Evolutionary conservation across 1,284 basidiomycete species (phyloP), one percentile per base, ranked within the genome.

Genomic region (Tilletia caries): DNA sequence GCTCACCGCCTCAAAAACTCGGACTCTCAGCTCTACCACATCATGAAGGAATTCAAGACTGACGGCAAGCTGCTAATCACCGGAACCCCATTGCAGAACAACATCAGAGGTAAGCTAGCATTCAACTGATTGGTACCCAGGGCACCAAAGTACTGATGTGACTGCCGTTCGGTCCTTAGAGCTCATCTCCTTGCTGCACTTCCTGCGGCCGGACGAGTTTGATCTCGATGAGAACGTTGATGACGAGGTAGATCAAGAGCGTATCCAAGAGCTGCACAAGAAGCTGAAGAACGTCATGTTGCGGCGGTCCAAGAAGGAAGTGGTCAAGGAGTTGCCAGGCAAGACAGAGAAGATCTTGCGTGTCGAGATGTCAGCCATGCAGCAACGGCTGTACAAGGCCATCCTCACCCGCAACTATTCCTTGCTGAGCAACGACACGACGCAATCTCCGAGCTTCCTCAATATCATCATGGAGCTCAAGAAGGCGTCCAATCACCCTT

Each of bases 361-460:
- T 23, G 95, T 98, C 46, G 96, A 98, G 86, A 96, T 98, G 95
- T 92, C 91, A 78, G 89, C 92, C 67, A 88, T 98, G 83, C 96
- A 98, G 85, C 97, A 94, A 25, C 92, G 95, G 83, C 97, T 95
- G 84, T 99, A 99, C 87, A 98, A 98, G 87, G 98, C 98, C 83
- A 98, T 98, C 79, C 86, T 98, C 76, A 96, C 95, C 54, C 80
- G 94, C 90, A 98, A 98, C 84, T 98, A 95, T 84, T 88, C 91
- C 80, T 93, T 91, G 20, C 86, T 98, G 68, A 89, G 93, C 78
- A 95, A 85, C 89, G 88, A 76, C 91, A 92, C 82, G 88, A 89
- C 78, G 12, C 77, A 84, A 88, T 86, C 92, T 78, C 93, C 98
- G 81, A 96, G 93, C 81, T 85, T 98, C 81, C 75, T 83, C 67